A percentile compares a stretch with the other conserved stretches of the same genome.
These are phyloP conservation scores for Cystofilobasidium macerans DNA, from an alignment of 768 basidiomycete species.

Conservation along the genomic window DNA sequence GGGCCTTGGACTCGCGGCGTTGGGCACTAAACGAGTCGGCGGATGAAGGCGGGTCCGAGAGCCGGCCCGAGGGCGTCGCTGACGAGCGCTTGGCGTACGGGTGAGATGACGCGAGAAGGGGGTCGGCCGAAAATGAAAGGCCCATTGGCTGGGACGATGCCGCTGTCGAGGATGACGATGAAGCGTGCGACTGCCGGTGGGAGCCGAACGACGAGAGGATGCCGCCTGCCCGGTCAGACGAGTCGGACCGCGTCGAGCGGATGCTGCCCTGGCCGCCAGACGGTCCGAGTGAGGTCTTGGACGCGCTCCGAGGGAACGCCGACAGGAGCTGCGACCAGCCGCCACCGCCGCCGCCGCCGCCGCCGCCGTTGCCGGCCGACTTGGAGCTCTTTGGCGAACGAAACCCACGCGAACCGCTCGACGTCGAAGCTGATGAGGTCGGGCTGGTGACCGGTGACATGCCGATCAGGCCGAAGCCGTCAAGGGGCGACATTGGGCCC, in stretches of 20 bases:
- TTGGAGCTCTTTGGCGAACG: not conserved
- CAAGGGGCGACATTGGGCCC: not conserved
- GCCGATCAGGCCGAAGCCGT: no score
- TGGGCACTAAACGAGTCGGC: not conserved
- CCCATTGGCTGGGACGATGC: not conserved
- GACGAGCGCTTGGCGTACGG: not conserved
- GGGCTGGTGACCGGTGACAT: not conserved
- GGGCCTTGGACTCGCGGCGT: not conserved
- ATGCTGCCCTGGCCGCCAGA: not conserved
- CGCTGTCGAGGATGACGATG: no score
- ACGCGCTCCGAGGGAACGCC: not conserved
- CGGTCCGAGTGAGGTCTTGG: not conserved
- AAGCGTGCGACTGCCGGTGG: not conserved
- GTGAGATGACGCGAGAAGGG: not conserved
- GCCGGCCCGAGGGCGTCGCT: not conserved
- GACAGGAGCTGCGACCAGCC: not conserved
- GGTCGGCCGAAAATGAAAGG: not conserved
- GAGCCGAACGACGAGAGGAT: not conserved
- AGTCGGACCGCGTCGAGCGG: not conserved
- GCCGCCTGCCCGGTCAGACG: not conserved
- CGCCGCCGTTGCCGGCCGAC: not conserved
- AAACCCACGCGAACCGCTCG: not conserved
- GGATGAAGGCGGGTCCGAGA: not conserved
- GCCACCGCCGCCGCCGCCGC: not conserved
- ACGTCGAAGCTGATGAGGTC: not conserved